Conservation (phyloP, 306 rosid genomes). For the barrel medic (Medicago truncatula) region DNA sequence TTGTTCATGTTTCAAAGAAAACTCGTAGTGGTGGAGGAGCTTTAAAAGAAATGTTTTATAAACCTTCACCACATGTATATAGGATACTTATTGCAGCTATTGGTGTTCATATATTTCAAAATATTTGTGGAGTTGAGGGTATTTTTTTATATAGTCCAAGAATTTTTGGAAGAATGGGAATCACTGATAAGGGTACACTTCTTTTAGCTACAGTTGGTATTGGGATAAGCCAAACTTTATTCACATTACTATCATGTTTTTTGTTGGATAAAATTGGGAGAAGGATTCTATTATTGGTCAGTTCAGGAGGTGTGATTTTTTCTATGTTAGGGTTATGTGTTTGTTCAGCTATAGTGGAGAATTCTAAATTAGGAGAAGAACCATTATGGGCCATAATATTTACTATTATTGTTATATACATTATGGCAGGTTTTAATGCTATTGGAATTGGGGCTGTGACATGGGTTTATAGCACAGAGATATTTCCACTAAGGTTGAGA, state of each 20-base stretch:
- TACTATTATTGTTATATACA: conserved; percentile 47
- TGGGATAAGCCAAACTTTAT: conserved; percentile 57
- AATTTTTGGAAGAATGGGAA: conserved; percentile 66
- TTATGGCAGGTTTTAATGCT: conserved; percentile 56
- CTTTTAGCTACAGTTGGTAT: conserved; percentile 69
- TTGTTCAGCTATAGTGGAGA: conserved; percentile 57
- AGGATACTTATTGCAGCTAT: conserved; percentile 66
- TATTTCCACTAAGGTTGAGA: conserved; percentile 68
- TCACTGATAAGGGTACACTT: conserved; percentile 53
- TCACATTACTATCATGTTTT: conserved; percentile 53
- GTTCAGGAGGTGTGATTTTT: conserved; percentile 55
- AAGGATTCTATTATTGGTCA: conserved; percentile 52
- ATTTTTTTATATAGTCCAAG: conserved; percentile 68
- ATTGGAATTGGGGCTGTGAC: conserved; percentile 77
- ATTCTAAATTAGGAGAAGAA: conserved; percentile 34
- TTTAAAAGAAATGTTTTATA: conserved; percentile 55
- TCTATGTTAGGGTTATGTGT: conserved; percentile 49
- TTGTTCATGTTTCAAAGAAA: conserved; percentile 35
- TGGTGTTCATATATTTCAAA: conserved; percentile 70
- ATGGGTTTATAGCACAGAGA: conserved; percentile 82
- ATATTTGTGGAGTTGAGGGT: conserved; percentile 62
- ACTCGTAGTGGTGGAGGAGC: conserved; percentile 49
- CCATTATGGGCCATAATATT: conserved; percentile 54
- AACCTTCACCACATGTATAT: conserved; percentile 54
- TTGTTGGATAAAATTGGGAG: conserved; percentile 50